These are phyloP conservation scores for Entophlyctis helioformis DNA, from an alignment of 192 early-diverging fungal species.

Conservation along the genomic window DNA sequence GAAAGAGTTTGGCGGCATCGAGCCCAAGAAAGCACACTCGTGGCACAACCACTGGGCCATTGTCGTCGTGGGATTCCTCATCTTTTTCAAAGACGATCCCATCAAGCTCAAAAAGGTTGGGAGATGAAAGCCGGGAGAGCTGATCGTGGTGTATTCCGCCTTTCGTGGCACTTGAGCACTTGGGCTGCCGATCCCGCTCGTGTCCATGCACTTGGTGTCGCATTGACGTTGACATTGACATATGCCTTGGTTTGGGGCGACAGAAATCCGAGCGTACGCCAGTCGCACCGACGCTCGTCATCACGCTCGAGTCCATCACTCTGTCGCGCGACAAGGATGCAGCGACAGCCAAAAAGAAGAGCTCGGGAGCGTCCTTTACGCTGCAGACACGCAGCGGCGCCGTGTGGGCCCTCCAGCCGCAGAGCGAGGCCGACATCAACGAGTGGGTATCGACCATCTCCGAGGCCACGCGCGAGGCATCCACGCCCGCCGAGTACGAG, in stretches of 20 bases:
- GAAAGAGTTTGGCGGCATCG: constrained; percentile 8
- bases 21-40: constrained; percentile 9
- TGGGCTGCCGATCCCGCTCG: no score
- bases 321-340: no score
- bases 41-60: constrained; percentile 28
- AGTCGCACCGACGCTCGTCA: no score
- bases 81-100: constrained; percentile 35
- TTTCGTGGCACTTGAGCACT: no score
- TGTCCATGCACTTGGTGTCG: no score
- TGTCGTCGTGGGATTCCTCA: constrained; percentile 32
- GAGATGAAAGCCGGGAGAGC: no score
- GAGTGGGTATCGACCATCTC: constrained; percentile 26
- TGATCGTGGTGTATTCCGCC: no score
- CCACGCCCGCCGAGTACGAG: constrained; percentile 19
- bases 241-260: no score
- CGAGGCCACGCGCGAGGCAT: constrained; percentile 18
- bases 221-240: no score
- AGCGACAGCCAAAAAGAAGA: constrained; percentile 28
- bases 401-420: constrained; percentile 15
- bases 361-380: constrained; percentile 21
- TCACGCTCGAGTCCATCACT: no score
- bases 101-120: constrained; percentile 9
- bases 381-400: constrained; percentile 10
- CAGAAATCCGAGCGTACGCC: no score
- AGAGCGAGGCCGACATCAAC: constrained; percentile 16